Base-by-base conservation (phyloP, 1,284 basidiomycete genomes). In the Caloboletus firmus region DNA sequence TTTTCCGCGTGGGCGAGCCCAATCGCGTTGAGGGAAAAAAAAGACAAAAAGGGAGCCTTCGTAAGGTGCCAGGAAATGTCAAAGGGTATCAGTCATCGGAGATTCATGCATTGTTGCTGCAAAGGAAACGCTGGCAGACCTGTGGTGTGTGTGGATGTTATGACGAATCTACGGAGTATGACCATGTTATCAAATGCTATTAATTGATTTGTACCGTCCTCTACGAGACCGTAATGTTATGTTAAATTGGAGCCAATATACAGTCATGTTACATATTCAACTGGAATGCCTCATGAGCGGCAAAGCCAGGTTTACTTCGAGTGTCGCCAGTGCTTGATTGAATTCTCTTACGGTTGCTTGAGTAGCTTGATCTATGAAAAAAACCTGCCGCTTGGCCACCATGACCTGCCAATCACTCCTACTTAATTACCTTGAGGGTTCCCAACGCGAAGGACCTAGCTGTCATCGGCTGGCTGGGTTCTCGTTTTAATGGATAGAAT, bases 201-300 rank as follows among this genome's bases (percentile, higher is more conserved):
- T 70, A 64, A 62, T 66, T 35, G 64, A 64, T 70, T 66, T 66
- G 68, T 66, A 69, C 54, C 44, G 57, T 69, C 57, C 65, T 53
- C 51, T 56, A 54, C 34, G 62, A 63, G 64, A 52, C 47, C 60
- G 49, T 66, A 70, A 70, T 66, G 57, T 62, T 66, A 66, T 59
- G 66, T 62, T 70, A 59, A 22, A 49, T 44, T 52, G 61, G 51
- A 57, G 48, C 41, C 32, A 28, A 44, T 59, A 55, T 37, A 56
- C 43, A 39, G 34, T 59, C 22, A 8, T 2, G 31, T 47, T 18
- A 8, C 22, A 8, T 39, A 56, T 43, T 22, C 35, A 4, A 50
- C 30, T 20, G 6, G 17, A 13, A n/a, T 36, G 30, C 5, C 10
- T 37, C 9, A 12, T 17, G 15, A 11, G 8, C 8, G 15, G n/a